Evolutionary conservation across 1,139 yeast species (phyloP), one percentile per base, ranked within the genome.

Genomic region (Wickerhamomyces sp.): DNA sequence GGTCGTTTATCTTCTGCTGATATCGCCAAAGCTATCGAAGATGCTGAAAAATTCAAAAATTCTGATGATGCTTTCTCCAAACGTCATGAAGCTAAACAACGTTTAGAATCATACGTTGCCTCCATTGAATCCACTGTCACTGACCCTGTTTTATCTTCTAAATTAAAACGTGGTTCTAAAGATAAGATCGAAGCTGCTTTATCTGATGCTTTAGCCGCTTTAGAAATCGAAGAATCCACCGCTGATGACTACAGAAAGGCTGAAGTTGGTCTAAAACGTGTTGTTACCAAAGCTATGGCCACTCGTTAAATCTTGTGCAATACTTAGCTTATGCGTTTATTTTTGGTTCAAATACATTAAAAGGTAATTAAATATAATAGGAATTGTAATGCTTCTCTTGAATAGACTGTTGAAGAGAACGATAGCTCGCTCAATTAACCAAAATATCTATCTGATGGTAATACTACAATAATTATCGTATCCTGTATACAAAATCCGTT

Each of bases 171-270:
- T 74, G 88, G 94, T 68, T 86, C 96, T 61, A 89, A 88, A 86
- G 92, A 89, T 77, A 88, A 86, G 85, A 88, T 92, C 65, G 98
- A 92, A 81, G 73, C 92, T 68, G 97, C 97, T 74, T 82, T 92
- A 67, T 88, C 97, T 61, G 97, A 92, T 63, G 98, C 98, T 70
- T 76, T 92, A 76, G 92, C 95, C 66, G 90, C 97, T 68, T 86
- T 92, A 69, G 97, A 90, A 78, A 76, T 92, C 59, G 96, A 90
- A 78, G 98, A 92, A 59, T 80, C 96, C 52, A 65, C 94, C 63
- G 92, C 97, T 68, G 98, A 92, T 65, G 97, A 89, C 73, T 82
- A 76, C 78, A 87, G 97, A 85, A 92, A 88, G 84, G 98, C 98
- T 67, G 98, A 92, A 81, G 88, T 94, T 70, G 83, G 90, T 72